phyloP scores from a whole-genome alignment of 371 early-diverging fungal genomes.

The Mucor circinelloides region DNA sequence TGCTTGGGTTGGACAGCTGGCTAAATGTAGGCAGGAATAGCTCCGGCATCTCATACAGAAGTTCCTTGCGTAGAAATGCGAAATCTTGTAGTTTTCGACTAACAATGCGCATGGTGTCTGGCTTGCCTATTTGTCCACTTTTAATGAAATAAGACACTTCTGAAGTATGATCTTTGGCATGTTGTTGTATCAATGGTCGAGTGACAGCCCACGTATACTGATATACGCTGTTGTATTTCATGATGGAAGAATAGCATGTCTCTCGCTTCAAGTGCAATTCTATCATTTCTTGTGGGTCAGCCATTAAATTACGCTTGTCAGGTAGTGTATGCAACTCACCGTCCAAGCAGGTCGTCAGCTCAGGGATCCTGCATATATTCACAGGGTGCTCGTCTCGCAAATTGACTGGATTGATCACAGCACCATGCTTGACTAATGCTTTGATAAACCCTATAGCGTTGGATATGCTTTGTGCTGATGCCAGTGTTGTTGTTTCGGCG shows the following conservation, averaged over 20 bases:
- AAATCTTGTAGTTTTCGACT: slow-evolving; percentile 52
- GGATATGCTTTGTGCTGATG: neutral
- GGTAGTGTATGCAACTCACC: slow-evolving; percentile 19
- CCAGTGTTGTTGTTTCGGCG: neutral
- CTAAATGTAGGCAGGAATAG: slow-evolving; percentile 53
- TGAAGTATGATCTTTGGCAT: slow-evolving; percentile 18
- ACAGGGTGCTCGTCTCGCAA: slow-evolving; percentile 40
- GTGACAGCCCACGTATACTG: slow-evolving; percentile 32
- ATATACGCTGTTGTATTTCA: neutral
- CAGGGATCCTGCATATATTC: slow-evolving; percentile 35
- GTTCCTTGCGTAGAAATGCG: slow-evolving; percentile 38
- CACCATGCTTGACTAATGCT: slow-evolving; percentile 12
- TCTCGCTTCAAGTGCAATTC: slow-evolving; percentile 2
- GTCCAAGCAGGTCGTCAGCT: slow-evolving; percentile 36
- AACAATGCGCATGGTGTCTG: slow-evolving; percentile 39
- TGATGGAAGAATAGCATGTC: neutral
- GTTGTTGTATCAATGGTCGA: slow-evolving; percentile 30
- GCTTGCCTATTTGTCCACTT: slow-evolving; percentile 37
- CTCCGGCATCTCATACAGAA: slow-evolving; percentile 53
- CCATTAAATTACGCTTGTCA: too few species aligned
- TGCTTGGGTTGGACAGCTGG: slow-evolving; percentile 37
- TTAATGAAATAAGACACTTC: slow-evolving; percentile 42
- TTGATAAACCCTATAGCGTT: slow-evolving; percentile 2
- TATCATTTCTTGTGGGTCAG: neutral
- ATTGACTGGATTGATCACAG: slow-evolving; percentile 6